These are phyloP conservation scores for Tephrocybe sp. DNA, from an alignment of 768 basidiomycete species.

Conservation along the genomic window DNA sequence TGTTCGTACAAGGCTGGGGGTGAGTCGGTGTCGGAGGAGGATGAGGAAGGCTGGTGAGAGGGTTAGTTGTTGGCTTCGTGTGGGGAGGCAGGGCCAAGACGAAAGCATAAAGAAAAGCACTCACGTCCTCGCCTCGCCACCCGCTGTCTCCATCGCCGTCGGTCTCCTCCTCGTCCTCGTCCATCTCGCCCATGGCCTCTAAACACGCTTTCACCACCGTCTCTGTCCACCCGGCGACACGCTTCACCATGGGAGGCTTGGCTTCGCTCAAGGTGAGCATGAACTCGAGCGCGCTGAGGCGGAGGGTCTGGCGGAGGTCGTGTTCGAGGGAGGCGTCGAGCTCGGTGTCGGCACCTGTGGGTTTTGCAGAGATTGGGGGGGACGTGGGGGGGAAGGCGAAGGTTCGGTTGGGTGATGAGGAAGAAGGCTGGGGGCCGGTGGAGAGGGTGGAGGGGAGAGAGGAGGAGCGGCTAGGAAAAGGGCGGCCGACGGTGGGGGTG, in stretches of 20 bases:
- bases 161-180: constrained; percentile 39
- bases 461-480: constrained; percentile 36
- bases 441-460: constrained; percentile 10
- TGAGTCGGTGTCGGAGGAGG: constrained; percentile 57
- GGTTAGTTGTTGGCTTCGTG: no score
- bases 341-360: no score
- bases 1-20: constrained; percentile 83
- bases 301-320: constrained; percentile 68
- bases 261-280: constrained; percentile 83
- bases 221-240: constrained; percentile 69
- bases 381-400: constrained; percentile 40
- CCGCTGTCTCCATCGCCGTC: no score
- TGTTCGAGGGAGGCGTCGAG: constrained; percentile 36
- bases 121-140: constrained; percentile 78
- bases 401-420: no score
- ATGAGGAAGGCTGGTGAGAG: constrained; percentile 59
- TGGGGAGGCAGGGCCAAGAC: not conserved
- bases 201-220: constrained; percentile 73
- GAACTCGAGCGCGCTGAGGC: constrained; percentile 77
- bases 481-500: constrained; percentile 47
- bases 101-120: constrained; percentile 25
- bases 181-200: constrained; percentile 80
- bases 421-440: constrained; percentile 20
- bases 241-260: constrained; percentile 64
- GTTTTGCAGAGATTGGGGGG: no score